Evolutionary conservation across 176 grass and related monocot genomes (phyloP).

Genomic region (Aegilops speltoides): DNA sequence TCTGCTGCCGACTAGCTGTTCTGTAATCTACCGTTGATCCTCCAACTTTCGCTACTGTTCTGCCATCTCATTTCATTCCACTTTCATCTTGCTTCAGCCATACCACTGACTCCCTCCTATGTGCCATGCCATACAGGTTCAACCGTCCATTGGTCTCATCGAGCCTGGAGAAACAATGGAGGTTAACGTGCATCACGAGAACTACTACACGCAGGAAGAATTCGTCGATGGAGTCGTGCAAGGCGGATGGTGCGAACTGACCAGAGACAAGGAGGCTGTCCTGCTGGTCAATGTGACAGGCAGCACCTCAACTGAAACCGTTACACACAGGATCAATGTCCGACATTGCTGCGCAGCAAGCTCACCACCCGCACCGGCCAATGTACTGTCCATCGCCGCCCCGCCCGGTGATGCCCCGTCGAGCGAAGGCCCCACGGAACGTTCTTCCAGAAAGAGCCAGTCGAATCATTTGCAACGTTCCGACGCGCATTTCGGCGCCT

Average conservation of each 20-base stretch:
- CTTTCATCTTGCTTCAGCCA: background rate
- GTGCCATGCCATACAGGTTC: constrained; percentile 45
- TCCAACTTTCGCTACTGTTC: background rate
- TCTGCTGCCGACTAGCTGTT: background rate
- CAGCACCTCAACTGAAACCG: constrained; percentile 49
- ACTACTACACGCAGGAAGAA: constrained; percentile 61
- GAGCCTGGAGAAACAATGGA: constrained; percentile 71
- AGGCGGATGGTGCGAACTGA: constrained; percentile 65
- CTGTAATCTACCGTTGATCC: background rate
- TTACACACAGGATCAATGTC: constrained; percentile 65
- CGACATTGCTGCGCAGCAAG: constrained; percentile 49
- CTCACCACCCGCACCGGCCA: background rate
- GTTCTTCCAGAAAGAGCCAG: constrained; percentile 42
- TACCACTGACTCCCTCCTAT: background rate
- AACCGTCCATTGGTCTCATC: constrained; percentile 70
- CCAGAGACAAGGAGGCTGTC: constrained; percentile 57
- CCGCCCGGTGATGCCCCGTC: background rate
- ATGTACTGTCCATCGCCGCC: background rate
- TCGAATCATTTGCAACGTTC: constrained; percentile 54
- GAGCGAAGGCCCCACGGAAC: background rate
- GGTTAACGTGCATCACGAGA: constrained; percentile 66
- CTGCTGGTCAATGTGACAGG: constrained; percentile 68
- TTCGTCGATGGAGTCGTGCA: constrained; percentile 59
- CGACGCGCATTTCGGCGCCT: constrained; percentile 44
- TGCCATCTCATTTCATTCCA: background rate